Evolutionary conservation across 768 basidiomycete genomes (phyloP).

Genomic region (Tylopilus felleus): DNA sequence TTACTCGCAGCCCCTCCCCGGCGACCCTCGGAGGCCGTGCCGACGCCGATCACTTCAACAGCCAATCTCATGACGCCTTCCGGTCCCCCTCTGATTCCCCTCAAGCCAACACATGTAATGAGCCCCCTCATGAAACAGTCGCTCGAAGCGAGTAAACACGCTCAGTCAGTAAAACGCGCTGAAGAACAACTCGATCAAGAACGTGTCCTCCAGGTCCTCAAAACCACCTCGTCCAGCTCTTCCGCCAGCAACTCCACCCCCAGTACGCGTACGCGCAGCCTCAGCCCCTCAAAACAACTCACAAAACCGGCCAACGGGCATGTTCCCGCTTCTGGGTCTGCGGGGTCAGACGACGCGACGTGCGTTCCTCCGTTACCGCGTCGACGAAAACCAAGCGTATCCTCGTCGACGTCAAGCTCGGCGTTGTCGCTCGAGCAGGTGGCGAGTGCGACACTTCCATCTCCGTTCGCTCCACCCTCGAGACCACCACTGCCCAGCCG

Average conservation of each 20-base stretch:
- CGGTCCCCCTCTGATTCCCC: slow-evolving; percentile 22
- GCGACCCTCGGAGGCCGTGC: slow-evolving; percentile 18
- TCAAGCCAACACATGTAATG: slow-evolving; percentile 43
- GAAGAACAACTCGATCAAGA: slow-evolving; percentile 68
- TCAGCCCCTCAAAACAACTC: slow-evolving; percentile 27
- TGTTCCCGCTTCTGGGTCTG: neutral
- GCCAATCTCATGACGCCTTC: slow-evolving; percentile 1
- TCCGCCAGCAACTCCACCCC: slow-evolving; percentile 10
- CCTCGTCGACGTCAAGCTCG: slow-evolving; percentile 35
- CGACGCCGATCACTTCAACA: slow-evolving; percentile 1
- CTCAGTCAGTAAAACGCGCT: slow-evolving; percentile 64
- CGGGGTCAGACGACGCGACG: slow-evolving; percentile 21
- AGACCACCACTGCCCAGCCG: slow-evolving; percentile 26
- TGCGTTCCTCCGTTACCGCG: slow-evolving; percentile 35
- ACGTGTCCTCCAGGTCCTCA: slow-evolving; percentile 67
- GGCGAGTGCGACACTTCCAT: slow-evolving; percentile 35
- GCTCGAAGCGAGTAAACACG: slow-evolving; percentile 69
- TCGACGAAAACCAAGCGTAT: slow-evolving; percentile 33
- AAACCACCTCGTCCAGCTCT: slow-evolving; percentile 47
- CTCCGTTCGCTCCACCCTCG: slow-evolving; percentile 7
- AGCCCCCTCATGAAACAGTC: slow-evolving; percentile 71
- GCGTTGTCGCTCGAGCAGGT: slow-evolving; percentile 41
- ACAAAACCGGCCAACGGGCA: slow-evolving; percentile 4
- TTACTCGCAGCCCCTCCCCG: slow-evolving; percentile 15
- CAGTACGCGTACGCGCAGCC: slow-evolving; percentile 27